phyloP scores from a whole-genome alignment of 192 early-diverging fungal species.

The Lunasporangiospora selenospora region DNA sequence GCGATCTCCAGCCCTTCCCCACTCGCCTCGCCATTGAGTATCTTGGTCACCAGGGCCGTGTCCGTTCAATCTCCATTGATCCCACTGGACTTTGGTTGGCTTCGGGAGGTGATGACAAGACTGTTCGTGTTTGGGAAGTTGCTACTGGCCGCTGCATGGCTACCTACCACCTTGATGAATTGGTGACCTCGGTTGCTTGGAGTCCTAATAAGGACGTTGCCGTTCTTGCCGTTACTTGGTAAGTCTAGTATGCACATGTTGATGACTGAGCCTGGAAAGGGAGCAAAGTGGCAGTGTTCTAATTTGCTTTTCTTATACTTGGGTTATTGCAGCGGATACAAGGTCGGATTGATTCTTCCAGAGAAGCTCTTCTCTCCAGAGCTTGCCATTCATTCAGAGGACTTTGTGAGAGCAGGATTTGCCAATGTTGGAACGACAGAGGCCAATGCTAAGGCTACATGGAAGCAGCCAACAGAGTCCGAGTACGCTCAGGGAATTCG shows the following conservation, averaged over 20 bases:
- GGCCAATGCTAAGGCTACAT: slow-evolving; percentile 26
- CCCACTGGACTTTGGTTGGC: slow-evolving; percentile 91
- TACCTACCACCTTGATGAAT: slow-evolving; percentile 73
- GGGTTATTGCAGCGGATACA: slow-evolving; percentile 41
- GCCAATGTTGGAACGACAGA: slow-evolving; percentile 13
- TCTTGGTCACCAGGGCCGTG: slow-evolving; percentile 80
- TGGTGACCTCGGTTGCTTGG: slow-evolving; percentile 85
- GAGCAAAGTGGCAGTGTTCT: not conserved
- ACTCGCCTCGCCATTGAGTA: slow-evolving; percentile 78
- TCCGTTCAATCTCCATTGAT: slow-evolving; percentile 88
- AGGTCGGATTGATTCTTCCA: slow-evolving; percentile 50
- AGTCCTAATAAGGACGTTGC: slow-evolving; percentile 82
- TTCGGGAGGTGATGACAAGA: slow-evolving; percentile 91
- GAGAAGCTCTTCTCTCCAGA: slow-evolving; percentile 52
- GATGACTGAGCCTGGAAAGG: not conserved
- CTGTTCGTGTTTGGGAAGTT: slow-evolving; percentile 92
- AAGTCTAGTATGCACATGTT: not conserved
- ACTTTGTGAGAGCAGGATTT: slow-evolving; percentile 56
- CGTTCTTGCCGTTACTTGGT: slow-evolving; percentile 77
- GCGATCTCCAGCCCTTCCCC: slow-evolving; percentile 96
- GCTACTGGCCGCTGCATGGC: slow-evolving; percentile 86
- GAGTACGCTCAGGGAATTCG: slow-evolving; percentile 31
- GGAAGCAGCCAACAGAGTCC: slow-evolving; percentile 46
- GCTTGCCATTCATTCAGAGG: slow-evolving; percentile 46
- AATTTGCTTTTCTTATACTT: not conserved